Conservation (phyloP, 345 rosid genomes). For the Salix dunnii region DNA sequence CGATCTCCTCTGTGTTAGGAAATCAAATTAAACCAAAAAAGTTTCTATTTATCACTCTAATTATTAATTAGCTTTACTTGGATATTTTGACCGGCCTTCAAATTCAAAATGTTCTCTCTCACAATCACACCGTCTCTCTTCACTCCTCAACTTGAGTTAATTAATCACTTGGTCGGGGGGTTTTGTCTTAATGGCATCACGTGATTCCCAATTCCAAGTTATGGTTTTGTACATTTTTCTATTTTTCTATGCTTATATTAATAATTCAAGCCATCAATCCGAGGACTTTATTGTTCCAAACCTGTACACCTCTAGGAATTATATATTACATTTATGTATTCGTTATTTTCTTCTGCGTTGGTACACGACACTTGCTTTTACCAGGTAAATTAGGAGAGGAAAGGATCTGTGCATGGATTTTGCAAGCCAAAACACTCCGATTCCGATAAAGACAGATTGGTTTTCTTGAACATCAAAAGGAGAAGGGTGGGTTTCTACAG, state of each 20-base stretch:
- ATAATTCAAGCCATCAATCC: constrained; percentile 12
- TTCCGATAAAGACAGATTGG: neutral
- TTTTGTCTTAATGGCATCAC: constrained; percentile 81
- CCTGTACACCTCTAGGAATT: neutral
- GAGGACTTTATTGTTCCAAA: constrained; percentile 11
- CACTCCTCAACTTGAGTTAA: constrained; percentile 21
- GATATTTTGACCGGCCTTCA: constrained; percentile 23
- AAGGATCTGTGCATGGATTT: neutral
- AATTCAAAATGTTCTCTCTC: constrained; percentile 11
- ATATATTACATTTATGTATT: neutral
- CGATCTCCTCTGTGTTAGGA: constrained; percentile 80
- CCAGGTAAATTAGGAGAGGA: neutral
- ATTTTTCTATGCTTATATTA: constrained; percentile 13
- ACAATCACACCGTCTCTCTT: neutral
- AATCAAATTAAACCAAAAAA: constrained; percentile 1
- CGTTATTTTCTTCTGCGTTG: neutral
- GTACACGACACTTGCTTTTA: neutral
- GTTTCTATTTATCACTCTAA: neutral
- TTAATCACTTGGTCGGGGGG: constrained; percentile 59
- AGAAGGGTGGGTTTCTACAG: neutral
- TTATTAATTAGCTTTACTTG: neutral
- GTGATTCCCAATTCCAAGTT: constrained; percentile 70
- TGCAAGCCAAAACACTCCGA: neutral
- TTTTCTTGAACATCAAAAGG: neutral
- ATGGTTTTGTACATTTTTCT: constrained; percentile 32